A percentile compares a stretch with the other conserved stretches of the same genome.
Conservation (phyloP, 257 asterid genomes). For the Jacaranda mimosifolia region DNA sequence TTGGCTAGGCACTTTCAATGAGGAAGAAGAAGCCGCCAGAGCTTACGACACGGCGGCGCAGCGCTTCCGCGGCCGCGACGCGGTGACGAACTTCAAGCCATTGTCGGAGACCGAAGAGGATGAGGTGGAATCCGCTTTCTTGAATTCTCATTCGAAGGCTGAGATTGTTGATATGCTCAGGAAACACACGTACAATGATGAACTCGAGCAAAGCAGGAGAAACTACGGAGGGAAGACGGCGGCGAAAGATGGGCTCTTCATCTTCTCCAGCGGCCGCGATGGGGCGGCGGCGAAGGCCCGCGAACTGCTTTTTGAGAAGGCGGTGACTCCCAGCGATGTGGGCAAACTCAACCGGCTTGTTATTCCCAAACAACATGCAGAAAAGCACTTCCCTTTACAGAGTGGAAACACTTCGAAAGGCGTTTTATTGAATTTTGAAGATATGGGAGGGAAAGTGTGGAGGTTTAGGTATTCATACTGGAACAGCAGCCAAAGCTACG, state of each 20-base stretch:
- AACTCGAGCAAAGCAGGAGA: constrained; percentile 63
- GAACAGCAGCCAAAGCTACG: constrained; percentile 81
- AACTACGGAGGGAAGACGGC: constrained; percentile 8
- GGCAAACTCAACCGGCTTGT: constrained; percentile 78
- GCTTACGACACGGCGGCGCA: constrained; percentile 77
- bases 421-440: constrained; percentile 63
- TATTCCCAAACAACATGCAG: constrained; percentile 85
- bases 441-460: constrained; percentile 66
- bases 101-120: constrained; percentile 7
- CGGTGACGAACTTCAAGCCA: constrained; percentile 67
- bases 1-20: constrained; percentile 72
- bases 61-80: constrained; percentile 79
- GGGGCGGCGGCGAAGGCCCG: constrained; percentile 41
- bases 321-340: constrained; percentile 80
- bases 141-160: constrained; percentile 57
- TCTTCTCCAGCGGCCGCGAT: constrained; percentile 10
- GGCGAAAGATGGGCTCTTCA: constrained; percentile 14
- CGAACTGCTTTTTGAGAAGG: constrained; percentile 65
- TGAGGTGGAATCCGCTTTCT: constrained; percentile 51
- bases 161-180: constrained; percentile 78
- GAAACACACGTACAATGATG: constrained; percentile 69
- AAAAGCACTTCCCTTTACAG: constrained; percentile 66
- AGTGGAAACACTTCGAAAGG: constrained; percentile 52
- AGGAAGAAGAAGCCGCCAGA: constrained; percentile 69
- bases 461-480: constrained; percentile 73